phyloP scores from a whole-genome alignment of 768 basidiomycete species.

The Chalciporus sphaerocephalus region DNA sequence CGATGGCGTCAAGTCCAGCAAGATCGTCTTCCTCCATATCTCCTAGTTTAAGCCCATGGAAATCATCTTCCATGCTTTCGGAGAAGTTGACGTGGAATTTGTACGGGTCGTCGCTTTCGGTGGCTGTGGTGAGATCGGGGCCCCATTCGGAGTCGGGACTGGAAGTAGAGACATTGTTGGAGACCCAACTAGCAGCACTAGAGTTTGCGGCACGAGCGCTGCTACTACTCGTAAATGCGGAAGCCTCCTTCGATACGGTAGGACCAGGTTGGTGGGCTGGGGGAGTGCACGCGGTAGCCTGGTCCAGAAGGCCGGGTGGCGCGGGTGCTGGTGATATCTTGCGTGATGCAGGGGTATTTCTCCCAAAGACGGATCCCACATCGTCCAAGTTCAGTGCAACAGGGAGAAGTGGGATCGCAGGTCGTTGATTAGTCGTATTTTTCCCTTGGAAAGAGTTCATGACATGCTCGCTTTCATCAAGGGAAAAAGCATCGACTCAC shows the following conservation, averaged over 20 bases:
- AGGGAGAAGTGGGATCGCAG: not conserved
- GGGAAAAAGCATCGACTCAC: conserved; percentile 15
- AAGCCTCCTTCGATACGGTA: conserved; percentile 1
- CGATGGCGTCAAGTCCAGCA: conserved; percentile 22
- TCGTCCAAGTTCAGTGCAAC: conserved; percentile 21
- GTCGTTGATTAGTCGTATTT: conserved; percentile 2
- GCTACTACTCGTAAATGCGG: not conserved
- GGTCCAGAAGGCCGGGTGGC: conserved; percentile 11
- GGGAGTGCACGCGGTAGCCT: conserved; percentile 12
- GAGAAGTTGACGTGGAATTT: conserved; percentile 20
- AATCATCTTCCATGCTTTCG: conserved; percentile 28
- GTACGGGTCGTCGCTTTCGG: conserved; percentile 24
- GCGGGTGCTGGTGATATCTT: conserved; percentile 1
- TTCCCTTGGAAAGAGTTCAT: conserved; percentile 14
- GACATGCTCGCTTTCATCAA: not conserved
- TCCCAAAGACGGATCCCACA: conserved; percentile 11
- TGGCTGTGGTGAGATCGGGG: conserved; percentile 21
- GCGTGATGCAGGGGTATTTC: conserved; percentile 12
- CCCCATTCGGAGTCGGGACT: conserved; percentile 28
- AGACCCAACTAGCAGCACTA: conserved; percentile 22
- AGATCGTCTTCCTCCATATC: conserved; percentile 10
- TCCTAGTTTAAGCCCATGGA: conserved; percentile 23
- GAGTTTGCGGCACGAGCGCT: conserved; percentile 3
- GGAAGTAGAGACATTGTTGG: conserved; percentile 19
- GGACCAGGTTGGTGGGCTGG: conserved; percentile 15